Percentiles rank a stretch among this genome's conserved stretches.
These are phyloP conservation scores for Albifimbria verrucaria DNA, from an alignment of 2,329 filamentous ascomycete genomes.

Conservation along the genomic window DNA sequence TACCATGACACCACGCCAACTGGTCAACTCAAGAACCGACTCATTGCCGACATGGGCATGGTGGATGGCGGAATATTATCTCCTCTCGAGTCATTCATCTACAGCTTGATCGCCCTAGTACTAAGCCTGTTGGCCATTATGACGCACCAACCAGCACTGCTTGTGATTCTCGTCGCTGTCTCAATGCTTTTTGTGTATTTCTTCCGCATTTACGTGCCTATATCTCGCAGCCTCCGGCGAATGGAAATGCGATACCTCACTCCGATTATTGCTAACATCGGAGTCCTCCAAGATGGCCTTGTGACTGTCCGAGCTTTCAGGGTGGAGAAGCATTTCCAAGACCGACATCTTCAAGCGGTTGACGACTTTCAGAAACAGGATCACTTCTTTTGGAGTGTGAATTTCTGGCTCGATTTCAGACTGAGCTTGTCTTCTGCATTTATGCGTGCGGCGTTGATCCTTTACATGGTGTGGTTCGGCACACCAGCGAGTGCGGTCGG, in stretches of 20 bases:
- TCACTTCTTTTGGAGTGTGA: constrained; percentile 90
- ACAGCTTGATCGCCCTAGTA: constrained; percentile 66
- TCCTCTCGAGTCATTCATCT: constrained; percentile 69
- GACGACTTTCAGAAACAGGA: constrained; percentile 93
- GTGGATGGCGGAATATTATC: constrained; percentile 81
- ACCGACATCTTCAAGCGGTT: constrained; percentile 73
- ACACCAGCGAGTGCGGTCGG: constrained; percentile 76
- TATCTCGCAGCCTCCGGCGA: constrained; percentile 77
- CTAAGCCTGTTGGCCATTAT: constrained; percentile 76
- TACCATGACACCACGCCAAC: constrained; percentile 91
- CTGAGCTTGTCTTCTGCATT: constrained; percentile 60
- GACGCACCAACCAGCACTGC: constrained; percentile 72
- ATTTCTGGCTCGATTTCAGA: constrained; percentile 79
- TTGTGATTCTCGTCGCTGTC: constrained; percentile 67
- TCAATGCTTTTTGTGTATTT: constrained; percentile 67
- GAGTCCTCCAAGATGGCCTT: constrained; percentile 78
- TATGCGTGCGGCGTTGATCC: constrained; percentile 70
- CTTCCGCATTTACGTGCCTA: constrained; percentile 75
- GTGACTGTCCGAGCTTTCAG: constrained; percentile 83
- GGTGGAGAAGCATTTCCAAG: constrained; percentile 75
- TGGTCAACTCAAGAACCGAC: constrained; percentile 84
- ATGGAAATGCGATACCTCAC: constrained; percentile 88
- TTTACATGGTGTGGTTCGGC: constrained; percentile 71
- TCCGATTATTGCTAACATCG: constrained; percentile 89
- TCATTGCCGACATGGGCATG: constrained; percentile 87